Evolutionary conservation across 2,329 filamentous ascomycete species (phyloP), one percentile per base, ranked within the genome.

Genomic region (Clonostachys rhizophaga): DNA sequence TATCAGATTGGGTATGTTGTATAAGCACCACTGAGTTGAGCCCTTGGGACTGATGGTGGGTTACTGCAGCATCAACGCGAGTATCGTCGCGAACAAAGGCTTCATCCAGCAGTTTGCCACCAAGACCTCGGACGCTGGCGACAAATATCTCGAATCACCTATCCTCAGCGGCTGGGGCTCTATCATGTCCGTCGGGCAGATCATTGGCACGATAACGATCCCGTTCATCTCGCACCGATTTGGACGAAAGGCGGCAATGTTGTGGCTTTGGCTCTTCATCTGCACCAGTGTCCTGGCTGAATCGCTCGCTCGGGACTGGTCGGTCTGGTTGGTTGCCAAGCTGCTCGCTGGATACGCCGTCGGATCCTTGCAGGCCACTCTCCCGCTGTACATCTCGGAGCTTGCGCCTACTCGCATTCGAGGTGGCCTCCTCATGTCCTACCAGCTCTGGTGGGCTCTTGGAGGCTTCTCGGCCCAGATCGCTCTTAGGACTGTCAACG

Each of bases 361-460:
- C 1, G 70, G 70, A 5, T 67, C 67, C 52, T 53, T 73, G 5
- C 68, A 71, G 47, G 62, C 65, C 9, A 71, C 69, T 0, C 48
- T 72, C 34, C 68, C 68, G 1, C 59, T 67, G 0, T 73, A 71
- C 47, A 59, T 74, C 6, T 60, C 67, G 3, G 69, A 74, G 47
- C 56, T 68, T 1, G 64, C 70, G 0, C 70, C 70, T 1, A 64
- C 65, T 0, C 64, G 68, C 9, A 57, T 71, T 1, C 59, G 68
- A 16, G 71, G 70, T 17, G 62, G 66, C 5, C 36, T 63, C 3
- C 62, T 72, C 35, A 70, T 71, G 50, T 58, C 60, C 6, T 70
- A 72, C 47, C 67, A 58, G 44, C 63, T 71, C 52, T 75, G 71
- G 71, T 73, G 66, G 51, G 64, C 66, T 1, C 33, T 73, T 1